Conservation (phyloP, 257 asterid genomes). For the Nicotiana tabacum region DNA sequence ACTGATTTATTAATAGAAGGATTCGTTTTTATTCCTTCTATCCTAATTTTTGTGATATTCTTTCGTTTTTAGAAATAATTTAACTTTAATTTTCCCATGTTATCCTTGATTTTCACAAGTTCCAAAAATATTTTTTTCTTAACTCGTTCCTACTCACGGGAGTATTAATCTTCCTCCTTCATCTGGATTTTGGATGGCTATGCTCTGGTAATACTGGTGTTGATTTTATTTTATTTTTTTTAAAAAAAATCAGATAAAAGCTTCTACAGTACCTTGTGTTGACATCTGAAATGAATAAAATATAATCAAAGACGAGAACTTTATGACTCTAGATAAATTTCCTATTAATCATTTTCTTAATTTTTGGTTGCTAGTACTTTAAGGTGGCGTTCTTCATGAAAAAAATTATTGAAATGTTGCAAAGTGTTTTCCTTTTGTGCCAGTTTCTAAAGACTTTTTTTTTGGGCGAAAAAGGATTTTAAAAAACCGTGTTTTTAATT, state of each 20-base stretch:
- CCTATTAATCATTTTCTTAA: background rate
- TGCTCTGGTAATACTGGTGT: background rate
- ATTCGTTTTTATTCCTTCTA: too few relatives aligned
- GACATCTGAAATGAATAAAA: background rate
- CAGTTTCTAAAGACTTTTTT: background rate
- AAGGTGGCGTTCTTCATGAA: background rate
- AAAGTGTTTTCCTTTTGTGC: too few relatives aligned
- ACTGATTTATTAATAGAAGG: too few relatives aligned
- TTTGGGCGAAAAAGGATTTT: background rate
- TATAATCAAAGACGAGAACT: background rate
- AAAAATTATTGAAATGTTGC: background rate
- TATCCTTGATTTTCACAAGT: too few relatives aligned
- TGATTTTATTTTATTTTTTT: background rate
- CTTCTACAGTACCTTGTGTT: background rate
- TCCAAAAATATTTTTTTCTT: too few relatives aligned
- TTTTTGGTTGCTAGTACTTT: too few relatives aligned
- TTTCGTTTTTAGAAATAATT: too few relatives aligned
- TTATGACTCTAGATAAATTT: too few relatives aligned
- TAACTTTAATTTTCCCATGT: too few relatives aligned
- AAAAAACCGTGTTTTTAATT: background rate
- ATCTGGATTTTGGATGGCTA: background rate
- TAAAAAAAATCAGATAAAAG: background rate
- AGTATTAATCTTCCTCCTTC: background rate
- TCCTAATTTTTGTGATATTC: too few relatives aligned
- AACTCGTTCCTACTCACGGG: too few relatives aligned